Evolutionary conservation across 1,284 basidiomycete species (phyloP), one percentile per base, ranked within the genome.

Genomic region (Cryptococcus maquisensis): DNA sequence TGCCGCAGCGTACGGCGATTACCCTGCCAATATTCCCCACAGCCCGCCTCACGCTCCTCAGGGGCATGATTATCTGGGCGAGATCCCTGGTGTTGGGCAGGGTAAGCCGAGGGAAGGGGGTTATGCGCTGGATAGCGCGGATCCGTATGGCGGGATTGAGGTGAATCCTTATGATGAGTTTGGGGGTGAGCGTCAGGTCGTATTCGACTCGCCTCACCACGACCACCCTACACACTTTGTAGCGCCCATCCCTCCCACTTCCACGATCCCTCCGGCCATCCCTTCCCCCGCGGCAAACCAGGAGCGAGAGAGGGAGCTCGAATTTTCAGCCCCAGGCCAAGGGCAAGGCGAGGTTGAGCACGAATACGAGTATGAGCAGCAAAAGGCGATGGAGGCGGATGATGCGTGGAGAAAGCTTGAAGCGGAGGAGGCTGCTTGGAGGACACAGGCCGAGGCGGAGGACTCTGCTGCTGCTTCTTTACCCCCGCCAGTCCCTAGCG

Each of bases 361-460:
- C 16, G 45, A 47, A 8, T 75, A 75, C 61, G 73, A 75, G 59
- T 74, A 65, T 42, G 67, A 72, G 57, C 73, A 73, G 60, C 73
- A 67, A 59, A 60, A 54, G 40, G 60, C 61, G 52, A 59, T 68
- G 51, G 69, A 72, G 36, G 65, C 58, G 10, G 61, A 57, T 4
- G 54, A 59, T 36, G 54, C 57, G 9, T 59, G 57, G 57, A 53
- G 54, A 32, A 59, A 59, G 48, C 53, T 59, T 20, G 57, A 59
- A 21, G 49, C 26, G 36, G 66, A 64, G 49, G 60, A 64, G 45
- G 52, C 56, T 45, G 64, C 61, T 10, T 59, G 59, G 57, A 49
- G 55, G 47, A 49, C 56, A 15, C 53, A 61, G 39, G 55, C 52
- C 5, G 57, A 56, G 13, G 48, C 24, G 1, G 15, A 37, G 10